A percentile compares a stretch with the other conserved stretches of the same genome.
Conservation (phyloP, 1,284 basidiomycete species). For the Vanrija humicola region DNA sequence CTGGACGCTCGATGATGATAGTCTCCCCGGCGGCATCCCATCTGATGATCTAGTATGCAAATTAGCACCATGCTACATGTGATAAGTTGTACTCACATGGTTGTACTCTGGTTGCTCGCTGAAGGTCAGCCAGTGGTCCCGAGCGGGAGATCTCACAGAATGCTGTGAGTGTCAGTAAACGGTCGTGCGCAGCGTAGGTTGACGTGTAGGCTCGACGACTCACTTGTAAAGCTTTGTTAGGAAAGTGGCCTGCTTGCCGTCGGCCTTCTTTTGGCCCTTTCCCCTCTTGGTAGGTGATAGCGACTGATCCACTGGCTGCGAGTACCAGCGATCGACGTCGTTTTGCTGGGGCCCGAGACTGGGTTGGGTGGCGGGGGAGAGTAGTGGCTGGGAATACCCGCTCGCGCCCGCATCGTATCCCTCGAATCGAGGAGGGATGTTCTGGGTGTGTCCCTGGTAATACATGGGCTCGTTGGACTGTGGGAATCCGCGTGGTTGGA, state of each 20-base stretch:
- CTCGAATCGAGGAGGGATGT: neutral
- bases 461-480: too few species aligned
- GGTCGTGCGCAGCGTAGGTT: too few species aligned
- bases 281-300: neutral
- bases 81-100: slow-evolving; percentile 20
- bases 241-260: slow-evolving; percentile 72
- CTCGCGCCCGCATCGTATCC: neutral
- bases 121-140: slow-evolving; percentile 19
- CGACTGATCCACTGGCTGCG: slow-evolving; percentile 1
- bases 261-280: slow-evolving; percentile 34
- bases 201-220: slow-evolving; percentile 47
- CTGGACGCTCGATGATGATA: slow-evolving; percentile 85
- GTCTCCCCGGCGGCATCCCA: slow-evolving; percentile 85
- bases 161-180: slow-evolving; percentile 10
- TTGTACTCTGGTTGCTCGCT: slow-evolving; percentile 27
- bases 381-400: neutral
- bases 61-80: neutral
- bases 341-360: neutral
- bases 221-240: slow-evolving; percentile 87
- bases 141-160: slow-evolving; percentile 22
- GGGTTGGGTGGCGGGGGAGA: neutral
- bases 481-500: too few species aligned
- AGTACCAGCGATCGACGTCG: slow-evolving; percentile 20
- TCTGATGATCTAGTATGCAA: slow-evolving; percentile 62
- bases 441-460: too few species aligned